Evolutionary conservation across 306 rosid species (phyloP), one percentile per base, ranked within the genome.

Genomic region (Quercus dentata): DNA sequence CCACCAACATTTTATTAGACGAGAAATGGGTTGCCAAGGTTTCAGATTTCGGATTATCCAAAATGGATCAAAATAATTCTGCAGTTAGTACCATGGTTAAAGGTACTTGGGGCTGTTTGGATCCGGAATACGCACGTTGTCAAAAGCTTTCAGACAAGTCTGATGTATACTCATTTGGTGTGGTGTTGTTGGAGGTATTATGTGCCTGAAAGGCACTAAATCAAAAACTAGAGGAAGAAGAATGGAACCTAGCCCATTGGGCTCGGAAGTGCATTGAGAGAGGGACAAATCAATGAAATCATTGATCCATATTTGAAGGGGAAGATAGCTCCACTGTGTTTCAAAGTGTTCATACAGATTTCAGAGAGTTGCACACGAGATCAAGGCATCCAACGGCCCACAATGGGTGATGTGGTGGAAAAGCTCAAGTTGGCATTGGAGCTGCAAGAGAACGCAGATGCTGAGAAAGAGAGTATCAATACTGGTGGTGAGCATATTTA

Each of bases 191-290:
- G 21, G 21, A 21, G 21, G 21, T 21, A 21, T 21, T 21, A 21
- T 21, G 21, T 21, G 21, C 21, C 21, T 21, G 21, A 21, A 21
- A 21, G 21, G 21, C 21, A 21, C 21, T 21, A 21, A 21, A 74
- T 3, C 58, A 28, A 7, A 33, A 59, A 6, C 65, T 3, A 4
- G 84, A 88, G 19, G 74, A 67, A 2, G 77, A 73, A 25, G 57
- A 81, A 12, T 70, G 73, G 9, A 83, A 56, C 70, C 56, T 91
- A 2, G 88, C 89, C 18, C 44, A 51, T 51, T 86, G 93, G 93
- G 86, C 84, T 5, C 38, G 33, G 19, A 63, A 46, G 5, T 76
- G 83, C 13, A 41, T 84, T 18, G 28, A 9, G 3, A 44, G 76
- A 0, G 79, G 72, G 8, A 54, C 7, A 21, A 0, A 56, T 81